A percentile compares a stretch with the other conserved stretches of the same genome.
Evolutionary conservation across 306 rosid species (phyloP).

Genomic region (Cicer pinnatifidum): DNA sequence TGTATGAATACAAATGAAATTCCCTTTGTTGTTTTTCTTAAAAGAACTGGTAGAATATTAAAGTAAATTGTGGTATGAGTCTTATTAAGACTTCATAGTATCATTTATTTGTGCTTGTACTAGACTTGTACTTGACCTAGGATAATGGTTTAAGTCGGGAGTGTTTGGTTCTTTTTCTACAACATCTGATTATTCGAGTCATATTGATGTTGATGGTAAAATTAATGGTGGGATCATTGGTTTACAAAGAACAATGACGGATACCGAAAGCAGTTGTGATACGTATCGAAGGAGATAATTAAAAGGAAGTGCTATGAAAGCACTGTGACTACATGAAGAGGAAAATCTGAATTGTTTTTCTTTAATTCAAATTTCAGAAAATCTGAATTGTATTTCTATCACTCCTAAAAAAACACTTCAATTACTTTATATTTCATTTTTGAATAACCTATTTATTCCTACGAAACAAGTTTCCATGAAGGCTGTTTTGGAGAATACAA

Average conservation of each 20-base stretch:
- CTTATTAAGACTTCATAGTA: conserved; percentile 3
- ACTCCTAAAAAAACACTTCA: too few species aligned
- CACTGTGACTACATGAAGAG: background rate
- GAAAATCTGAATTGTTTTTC: background rate
- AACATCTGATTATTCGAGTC: background rate
- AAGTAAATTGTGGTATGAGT: background rate
- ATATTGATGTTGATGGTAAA: background rate
- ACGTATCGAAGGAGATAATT: background rate
- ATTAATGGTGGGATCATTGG: background rate
- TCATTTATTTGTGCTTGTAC: background rate
- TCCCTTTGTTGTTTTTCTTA: conserved; percentile 16
- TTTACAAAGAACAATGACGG: background rate
- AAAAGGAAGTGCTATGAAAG: background rate
- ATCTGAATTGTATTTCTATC: too few species aligned
- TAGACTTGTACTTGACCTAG: conserved; percentile 4
- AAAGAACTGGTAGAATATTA: conserved; percentile 22
- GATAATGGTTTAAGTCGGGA: background rate
- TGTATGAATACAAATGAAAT: conserved; percentile 8
- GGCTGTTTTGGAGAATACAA: too few species aligned
- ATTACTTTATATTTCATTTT: too few species aligned
- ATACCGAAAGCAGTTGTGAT: background rate
- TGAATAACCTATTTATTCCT: too few species aligned
- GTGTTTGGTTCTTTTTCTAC: background rate
- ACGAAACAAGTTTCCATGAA: too few species aligned
- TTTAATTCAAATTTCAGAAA: too few species aligned